Evolutionary conservation across 352 stramenopile species (phyloP).

Genomic region (Globisporangium camurandrum): DNA sequence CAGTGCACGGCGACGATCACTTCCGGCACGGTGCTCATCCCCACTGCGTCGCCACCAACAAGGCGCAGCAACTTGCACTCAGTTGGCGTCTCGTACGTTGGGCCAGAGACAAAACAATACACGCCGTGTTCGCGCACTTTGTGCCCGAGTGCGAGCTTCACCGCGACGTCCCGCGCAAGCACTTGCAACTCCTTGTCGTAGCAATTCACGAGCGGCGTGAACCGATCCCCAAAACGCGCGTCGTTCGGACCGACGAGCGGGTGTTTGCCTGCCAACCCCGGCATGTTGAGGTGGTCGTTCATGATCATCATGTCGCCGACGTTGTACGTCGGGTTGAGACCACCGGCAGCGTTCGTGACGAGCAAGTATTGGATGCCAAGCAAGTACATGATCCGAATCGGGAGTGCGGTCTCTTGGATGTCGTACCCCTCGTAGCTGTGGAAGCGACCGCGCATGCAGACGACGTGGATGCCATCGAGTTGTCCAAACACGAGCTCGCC

Average conservation of each 20-base stretch:
- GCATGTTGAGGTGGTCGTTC: constrained; percentile 95
- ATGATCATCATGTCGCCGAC: constrained; percentile 97
- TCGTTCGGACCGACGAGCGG: constrained; percentile 95
- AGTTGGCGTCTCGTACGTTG: constrained; percentile 94
- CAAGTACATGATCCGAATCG: constrained; percentile 93
- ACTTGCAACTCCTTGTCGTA: constrained; percentile 89
- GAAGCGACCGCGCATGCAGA: constrained; percentile 95
- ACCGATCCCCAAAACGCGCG: constrained; percentile 90
- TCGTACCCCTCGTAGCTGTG: constrained; percentile 96
- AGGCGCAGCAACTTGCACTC: constrained; percentile 92
- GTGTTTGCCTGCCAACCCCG: constrained; percentile 89
- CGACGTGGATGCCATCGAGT: constrained; percentile 72
- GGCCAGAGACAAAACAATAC: constrained; percentile 96
- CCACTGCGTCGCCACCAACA: constrained; percentile 90
- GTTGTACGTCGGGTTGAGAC: constrained; percentile 90
- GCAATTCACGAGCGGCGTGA: constrained; percentile 92
- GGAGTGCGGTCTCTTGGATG: constrained; percentile 92
- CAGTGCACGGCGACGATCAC: constrained; percentile 94
- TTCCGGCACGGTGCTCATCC: constrained; percentile 96
- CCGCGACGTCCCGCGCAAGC: constrained; percentile 71
- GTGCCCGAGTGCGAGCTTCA: constrained; percentile 69
- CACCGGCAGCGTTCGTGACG: constrained; percentile 95
- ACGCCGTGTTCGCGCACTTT: constrained; percentile 84
- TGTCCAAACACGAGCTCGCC: constrained; percentile 95
- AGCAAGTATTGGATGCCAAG: constrained; percentile 94